Conservation (phyloP, 2,329 filamentous ascomycete species). For the Colletotrichum agaves region DNA sequence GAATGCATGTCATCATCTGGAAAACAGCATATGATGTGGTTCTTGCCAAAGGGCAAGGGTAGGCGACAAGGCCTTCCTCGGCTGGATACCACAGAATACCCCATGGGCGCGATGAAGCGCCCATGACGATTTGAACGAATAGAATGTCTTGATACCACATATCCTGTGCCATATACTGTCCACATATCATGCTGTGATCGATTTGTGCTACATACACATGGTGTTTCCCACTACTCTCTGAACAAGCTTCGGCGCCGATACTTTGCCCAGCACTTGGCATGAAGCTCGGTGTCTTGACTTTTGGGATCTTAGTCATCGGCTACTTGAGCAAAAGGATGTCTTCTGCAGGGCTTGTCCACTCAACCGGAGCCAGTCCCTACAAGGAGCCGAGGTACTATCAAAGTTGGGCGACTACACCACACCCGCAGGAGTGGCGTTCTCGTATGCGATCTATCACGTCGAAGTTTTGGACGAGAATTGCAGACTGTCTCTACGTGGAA, state of each 20-base stretch:
- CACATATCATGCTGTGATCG: neutral
- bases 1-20: neutral
- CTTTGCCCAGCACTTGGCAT: slow-evolving; percentile 25
- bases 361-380: slow-evolving; percentile 4
- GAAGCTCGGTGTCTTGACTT: slow-evolving; percentile 28
- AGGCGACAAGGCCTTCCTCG: neutral
- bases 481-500: too few species aligned
- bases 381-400: neutral
- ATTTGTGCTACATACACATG: neutral
- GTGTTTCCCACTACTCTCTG: neutral
- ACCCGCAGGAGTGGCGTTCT: too few species aligned
- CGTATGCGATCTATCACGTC: neutral
- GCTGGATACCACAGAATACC: slow-evolving; percentile 18
- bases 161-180: neutral
- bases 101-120: slow-evolving; percentile 6
- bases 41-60: slow-evolving; percentile 1
- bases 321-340: neutral
- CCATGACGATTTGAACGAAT: slow-evolving; percentile 19
- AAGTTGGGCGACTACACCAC: too few species aligned
- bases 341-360: slow-evolving; percentile 2
- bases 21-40: neutral
- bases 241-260: slow-evolving; percentile 28
- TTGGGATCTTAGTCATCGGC: slow-evolving; percentile 8
- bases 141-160: slow-evolving; percentile 15
- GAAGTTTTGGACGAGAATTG: too few species aligned